Evolutionary conservation across 371 early-diverging fungal species (phyloP), one percentile per base, ranked within the genome.

Genomic region (Apophysomyces variabilis): DNA sequence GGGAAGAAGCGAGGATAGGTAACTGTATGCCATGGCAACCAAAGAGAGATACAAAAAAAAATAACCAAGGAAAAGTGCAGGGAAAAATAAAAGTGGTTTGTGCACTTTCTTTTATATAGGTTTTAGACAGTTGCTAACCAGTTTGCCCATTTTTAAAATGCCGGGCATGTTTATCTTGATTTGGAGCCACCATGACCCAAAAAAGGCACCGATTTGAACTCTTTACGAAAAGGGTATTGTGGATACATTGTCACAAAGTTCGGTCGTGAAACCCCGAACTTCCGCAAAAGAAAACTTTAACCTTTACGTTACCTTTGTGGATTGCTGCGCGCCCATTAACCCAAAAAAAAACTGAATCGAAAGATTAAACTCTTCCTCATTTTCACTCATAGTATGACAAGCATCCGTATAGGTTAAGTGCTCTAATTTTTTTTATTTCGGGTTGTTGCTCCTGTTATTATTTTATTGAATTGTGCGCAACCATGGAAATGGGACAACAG

Each of bases 401-500:
- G 5, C 41, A 5, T 8, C 13, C 18, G 11, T 50, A 9, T 8
- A 16, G 54, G 16, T 50, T 8, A 50, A 9, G 21, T n/a, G 21
- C 21, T 21, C 7, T 21, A 26, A 26, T 26, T 26, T 26, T 47
- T 13, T 47, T 47, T 1, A 3, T 47, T 47, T 47, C n/a, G 13
- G 16, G 9, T n/a, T 50, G 21, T 26, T 26, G 32, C 3, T 3
- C 32, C 32, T 26, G 32, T 26, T 26, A 26, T 26, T 26, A 50
- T 9, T 9, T 7, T 26, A 50, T 50, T 26, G 21, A 21, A 4
- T 50, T 50, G 21, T 50, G 54, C 54, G 21, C 54, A 9, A 21
- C 21, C 54, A 50, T 50, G 35, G 21, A 50, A 50, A 50, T 21
- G 54, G 54, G 54, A 50, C 21, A 21, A 50, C 21, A 21, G 21